Evolutionary conservation across 2,329 filamentous ascomycete genomes (phyloP), one percentile per base, ranked within the genome.

Genomic region (Stagonosporopsis chrysanthemi): DNA sequence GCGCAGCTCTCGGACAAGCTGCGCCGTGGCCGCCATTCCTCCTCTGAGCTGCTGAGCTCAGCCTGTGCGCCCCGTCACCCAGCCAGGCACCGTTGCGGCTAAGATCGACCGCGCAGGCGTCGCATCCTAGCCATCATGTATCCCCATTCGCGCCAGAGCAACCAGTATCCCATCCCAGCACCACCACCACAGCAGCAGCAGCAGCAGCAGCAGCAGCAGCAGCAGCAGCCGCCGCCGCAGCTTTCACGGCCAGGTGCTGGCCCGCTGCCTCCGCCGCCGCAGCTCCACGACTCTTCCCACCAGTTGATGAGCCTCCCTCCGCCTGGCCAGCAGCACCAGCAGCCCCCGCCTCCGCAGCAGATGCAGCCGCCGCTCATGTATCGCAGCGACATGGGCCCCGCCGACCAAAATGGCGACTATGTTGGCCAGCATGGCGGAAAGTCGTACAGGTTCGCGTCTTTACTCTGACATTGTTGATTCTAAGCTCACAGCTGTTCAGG

Each of bases 401-500:
- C 6, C n/a, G 52, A 49, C 36, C 50, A 24, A 8, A 51, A 47
- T 7, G 53, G 53, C 28, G 44, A 53, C 19, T 61, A 52, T 48
- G 38, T 51, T 2, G 61, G 62, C 45, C 50, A 39, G 24, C 65
- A 63, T 53, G 60, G 48, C 24, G 63, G 58, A 35, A 47, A 60
- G n/a, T 58, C 49, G 9, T 69, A 66, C 58, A 59, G 51, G 52
- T 56, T 12, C 22, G 45, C 26, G 31, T 26, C 39, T 40, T 12
- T 24, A 4, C 19, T 24, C 12, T 39, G 15, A 36, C 15, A 17
- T 29, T 7, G 29, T 14, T 22, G 23, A 77, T 40, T 81, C 77
- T 76, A 90, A 33, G 35, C 52, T 56, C 40, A 56, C 26, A 50
- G 4, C 3, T 15, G 12, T 22, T 28, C 40, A 56, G 88, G 60